phyloP scores from a whole-genome alignment of 2,329 filamentous ascomycete species.

The Bipolaris cookei region DNA sequence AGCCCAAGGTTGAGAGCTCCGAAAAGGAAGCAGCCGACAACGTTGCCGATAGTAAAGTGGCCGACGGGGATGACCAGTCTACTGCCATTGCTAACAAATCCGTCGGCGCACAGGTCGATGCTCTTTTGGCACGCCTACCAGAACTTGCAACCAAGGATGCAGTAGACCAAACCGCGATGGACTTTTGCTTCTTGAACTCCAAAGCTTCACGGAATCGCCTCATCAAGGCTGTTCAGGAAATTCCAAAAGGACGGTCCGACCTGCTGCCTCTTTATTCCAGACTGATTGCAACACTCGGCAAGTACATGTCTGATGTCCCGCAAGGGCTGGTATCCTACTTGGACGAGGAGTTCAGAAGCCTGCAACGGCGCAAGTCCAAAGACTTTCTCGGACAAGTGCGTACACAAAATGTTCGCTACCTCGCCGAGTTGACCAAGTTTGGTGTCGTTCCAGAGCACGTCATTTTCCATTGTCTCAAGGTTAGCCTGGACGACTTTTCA shows the following conservation, averaged over 20 bases:
- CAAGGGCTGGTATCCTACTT: constrained; percentile 90
- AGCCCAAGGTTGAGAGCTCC: constrained; percentile 53
- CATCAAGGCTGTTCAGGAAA: constrained; percentile 89
- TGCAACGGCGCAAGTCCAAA: constrained; percentile 96
- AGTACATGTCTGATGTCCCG: constrained; percentile 92
- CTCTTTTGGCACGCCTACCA: constrained; percentile 83
- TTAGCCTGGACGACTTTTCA: constrained; percentile 96
- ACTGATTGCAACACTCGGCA: constrained; percentile 87
- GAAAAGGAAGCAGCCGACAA: constrained; percentile 51
- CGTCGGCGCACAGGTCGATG: constrained; percentile 94
- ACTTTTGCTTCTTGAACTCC: constrained; percentile 98
- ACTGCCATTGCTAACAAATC: constrained; percentile 97
- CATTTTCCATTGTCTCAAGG: constrained; percentile 97
- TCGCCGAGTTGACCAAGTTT: constrained; percentile 97
- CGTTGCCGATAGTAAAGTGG: constrained; percentile 57
- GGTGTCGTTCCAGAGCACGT: constrained; percentile 98
- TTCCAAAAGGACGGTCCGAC: constrained; percentile 92
- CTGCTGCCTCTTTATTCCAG: constrained; percentile 90
- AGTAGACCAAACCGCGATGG: constrained; percentile 89
- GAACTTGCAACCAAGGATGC: constrained; percentile 90
- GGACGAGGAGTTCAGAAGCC: constrained; percentile 93
- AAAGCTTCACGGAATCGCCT: constrained; percentile 96
- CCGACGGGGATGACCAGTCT: constrained; percentile 78
- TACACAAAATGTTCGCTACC: constrained; percentile 93
- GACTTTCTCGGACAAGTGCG: constrained; percentile 95